Evolutionary conservation across 768 basidiomycete species (phyloP).

Genomic region (Tephrocybe sp.): DNA sequence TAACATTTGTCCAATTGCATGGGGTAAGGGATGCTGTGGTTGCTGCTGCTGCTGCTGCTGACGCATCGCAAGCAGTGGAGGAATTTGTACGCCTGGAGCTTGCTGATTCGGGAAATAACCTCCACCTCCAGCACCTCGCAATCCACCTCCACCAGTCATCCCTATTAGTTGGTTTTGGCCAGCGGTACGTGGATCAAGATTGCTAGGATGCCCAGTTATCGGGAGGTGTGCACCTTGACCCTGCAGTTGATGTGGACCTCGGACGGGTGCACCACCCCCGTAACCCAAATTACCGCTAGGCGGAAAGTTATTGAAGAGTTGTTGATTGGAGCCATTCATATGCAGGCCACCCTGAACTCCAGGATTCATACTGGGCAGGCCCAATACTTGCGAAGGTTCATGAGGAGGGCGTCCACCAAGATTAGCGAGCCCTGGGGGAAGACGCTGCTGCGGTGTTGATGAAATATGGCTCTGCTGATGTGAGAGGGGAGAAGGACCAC

Average conservation of each 20-base stretch:
- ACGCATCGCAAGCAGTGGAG: conserved; percentile 45
- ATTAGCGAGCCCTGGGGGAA: conserved; percentile 81
- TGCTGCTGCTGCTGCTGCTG: conserved; percentile 45
- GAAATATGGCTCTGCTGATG: conserved; percentile 43
- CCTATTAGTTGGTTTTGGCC: conserved; percentile 53
- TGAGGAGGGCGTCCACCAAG: conserved; percentile 81
- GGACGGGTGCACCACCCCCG: conserved; percentile 44
- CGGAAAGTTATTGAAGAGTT: conserved; percentile 52
- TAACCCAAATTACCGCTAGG: conserved; percentile 43
- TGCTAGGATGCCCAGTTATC: conserved; percentile 50
- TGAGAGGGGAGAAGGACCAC: conserved; percentile 62
- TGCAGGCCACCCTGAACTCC: conserved; percentile 46
- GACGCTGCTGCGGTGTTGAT: conserved; percentile 47
- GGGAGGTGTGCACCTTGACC: conserved; percentile 43
- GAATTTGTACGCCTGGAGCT: conserved; percentile 37
- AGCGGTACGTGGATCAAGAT: conserved; percentile 51
- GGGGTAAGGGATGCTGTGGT: conserved; percentile 57
- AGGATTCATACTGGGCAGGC: conserved; percentile 43
- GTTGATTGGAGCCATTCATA: conserved; percentile 40
- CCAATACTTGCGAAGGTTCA: conserved; percentile 66
- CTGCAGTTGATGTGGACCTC: conserved; percentile 54
- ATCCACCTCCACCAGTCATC: conserved; percentile 39
- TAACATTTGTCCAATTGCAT: conserved; percentile 44
- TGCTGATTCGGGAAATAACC: conserved; percentile 50
- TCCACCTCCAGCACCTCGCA: conserved; percentile 45